A percentile compares a stretch with the other conserved stretches of the same genome.
phyloP scores from a whole-genome alignment of 805 yeast genomes.

The Candida sithepensis region DNA sequence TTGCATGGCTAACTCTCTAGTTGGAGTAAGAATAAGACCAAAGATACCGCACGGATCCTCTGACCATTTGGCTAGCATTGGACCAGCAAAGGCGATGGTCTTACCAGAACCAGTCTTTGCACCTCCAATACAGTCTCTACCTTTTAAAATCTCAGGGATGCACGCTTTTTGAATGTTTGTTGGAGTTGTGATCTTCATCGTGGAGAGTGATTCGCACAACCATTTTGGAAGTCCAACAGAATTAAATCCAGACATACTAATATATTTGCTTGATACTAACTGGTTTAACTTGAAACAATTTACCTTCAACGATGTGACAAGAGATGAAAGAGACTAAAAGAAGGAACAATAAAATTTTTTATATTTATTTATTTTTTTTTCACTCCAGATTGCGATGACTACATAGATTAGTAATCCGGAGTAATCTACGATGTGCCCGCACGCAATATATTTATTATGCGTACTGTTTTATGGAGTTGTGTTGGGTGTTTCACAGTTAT shows the following conservation, averaged over 20 bases:
- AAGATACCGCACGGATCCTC: conserved; percentile 91
- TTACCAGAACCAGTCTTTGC: conserved; percentile 98
- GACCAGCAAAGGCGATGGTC: conserved; percentile 96
- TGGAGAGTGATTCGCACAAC: conserved; percentile 73
- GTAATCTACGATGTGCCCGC: too few relatives aligned
- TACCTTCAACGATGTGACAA: background rate
- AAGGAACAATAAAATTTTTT: background rate
- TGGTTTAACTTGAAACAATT: background rate
- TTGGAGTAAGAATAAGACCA: conserved; percentile 87
- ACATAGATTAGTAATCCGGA: background rate
- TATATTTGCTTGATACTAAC: background rate
- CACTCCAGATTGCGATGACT: background rate
- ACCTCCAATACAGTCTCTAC: conserved; percentile 94
- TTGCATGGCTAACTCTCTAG: conserved; percentile 91
- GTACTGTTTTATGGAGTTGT: background rate
- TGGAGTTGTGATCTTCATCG: conserved; percentile 82
- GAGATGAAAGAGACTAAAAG: background rate
- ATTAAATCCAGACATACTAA: conserved; percentile 19
- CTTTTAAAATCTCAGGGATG: conserved; percentile 80
- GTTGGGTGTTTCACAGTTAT: background rate
- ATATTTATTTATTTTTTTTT: too few relatives aligned
- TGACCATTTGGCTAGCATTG: conserved; percentile 92
- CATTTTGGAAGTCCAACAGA: conserved; percentile 77
- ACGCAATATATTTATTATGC: too few relatives aligned
- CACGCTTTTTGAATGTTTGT: conserved; percentile 85